phyloP scores from a whole-genome alignment of 2,329 filamentous ascomycete genomes.

The Torrubiellomyces zombiae region DNA sequence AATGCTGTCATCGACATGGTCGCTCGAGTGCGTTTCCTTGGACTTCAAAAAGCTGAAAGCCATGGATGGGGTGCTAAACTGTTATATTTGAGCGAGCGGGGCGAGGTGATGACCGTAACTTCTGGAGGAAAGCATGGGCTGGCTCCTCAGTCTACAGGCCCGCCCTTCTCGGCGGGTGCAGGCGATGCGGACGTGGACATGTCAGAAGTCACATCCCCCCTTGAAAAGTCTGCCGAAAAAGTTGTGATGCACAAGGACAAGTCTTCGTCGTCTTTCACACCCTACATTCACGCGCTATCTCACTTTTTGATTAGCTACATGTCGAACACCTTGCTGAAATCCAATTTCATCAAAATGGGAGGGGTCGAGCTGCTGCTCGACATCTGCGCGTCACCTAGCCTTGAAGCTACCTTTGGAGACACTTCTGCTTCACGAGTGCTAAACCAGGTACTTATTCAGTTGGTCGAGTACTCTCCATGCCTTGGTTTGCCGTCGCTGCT shows the following conservation, averaged over 20 bases:
- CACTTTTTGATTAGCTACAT: conserved; percentile 65
- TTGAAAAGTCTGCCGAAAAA: conserved; percentile 5
- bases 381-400: conserved; percentile 63
- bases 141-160: conserved; percentile 11
- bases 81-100: conserved; percentile 42
- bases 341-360: conserved; percentile 58
- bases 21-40: conserved; percentile 60
- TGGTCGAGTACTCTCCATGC: conserved; percentile 68
- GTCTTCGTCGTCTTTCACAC: conserved; percentile 28
- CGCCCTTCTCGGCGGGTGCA: conserved; percentile 21
- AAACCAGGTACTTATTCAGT: conserved; percentile 54
- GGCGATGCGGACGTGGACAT: conserved; percentile 45
- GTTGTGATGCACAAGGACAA: conserved; percentile 9
- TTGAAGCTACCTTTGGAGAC: conserved; percentile 46
- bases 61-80: conserved; percentile 67
- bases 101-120: conserved; percentile 33
- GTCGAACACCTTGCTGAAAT: conserved; percentile 54
- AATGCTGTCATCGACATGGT: conserved; percentile 83
- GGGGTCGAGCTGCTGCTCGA: conserved; percentile 76
- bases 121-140: conserved; percentile 27
- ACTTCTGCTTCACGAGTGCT: conserved; percentile 52
- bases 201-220: conserved; percentile 30
- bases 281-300: conserved; percentile 60
- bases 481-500: conserved; percentile 70
- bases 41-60: conserved; percentile 49